Percentiles rank a stretch among this genome's conserved stretches.
Evolutionary conservation across 1,284 basidiomycete genomes (phyloP).

Genomic region (Sanguinoderma infundibulare): DNA sequence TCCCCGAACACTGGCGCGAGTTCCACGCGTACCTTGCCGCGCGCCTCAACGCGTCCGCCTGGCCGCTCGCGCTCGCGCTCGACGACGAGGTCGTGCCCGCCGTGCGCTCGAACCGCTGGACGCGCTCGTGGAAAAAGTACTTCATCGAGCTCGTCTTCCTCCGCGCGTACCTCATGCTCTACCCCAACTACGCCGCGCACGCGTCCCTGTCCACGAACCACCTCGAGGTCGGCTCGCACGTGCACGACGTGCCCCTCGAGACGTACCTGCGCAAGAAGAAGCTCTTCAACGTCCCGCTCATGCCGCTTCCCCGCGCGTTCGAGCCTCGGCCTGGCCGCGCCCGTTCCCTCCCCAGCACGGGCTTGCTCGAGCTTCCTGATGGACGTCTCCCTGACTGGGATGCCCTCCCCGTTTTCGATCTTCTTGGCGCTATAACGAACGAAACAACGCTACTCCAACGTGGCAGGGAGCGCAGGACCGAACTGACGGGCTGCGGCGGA

Average conservation of each 20-base stretch:
- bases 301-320: conserved; percentile 45
- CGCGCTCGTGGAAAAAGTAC: conserved; percentile 84
- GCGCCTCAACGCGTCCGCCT: conserved; percentile 57
- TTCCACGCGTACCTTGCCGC: conserved; percentile 77
- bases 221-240: conserved; percentile 80
- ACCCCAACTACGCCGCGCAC: conserved; percentile 77
- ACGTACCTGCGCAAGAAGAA: conserved; percentile 59
- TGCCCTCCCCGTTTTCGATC: conserved; percentile 67
- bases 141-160: conserved; percentile 85
- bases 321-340: conserved; percentile 24
- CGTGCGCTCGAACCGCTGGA: conserved; percentile 81
- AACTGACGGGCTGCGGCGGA: conserved; percentile 29
- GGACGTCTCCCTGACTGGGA: conserved; percentile 56
- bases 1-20: conserved; percentile 84
- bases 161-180: conserved; percentile 84
- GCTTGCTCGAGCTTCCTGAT: conserved; percentile 63
- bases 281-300: conserved; percentile 70
- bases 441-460: conserved; percentile 46
- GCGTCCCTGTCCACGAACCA: conserved; percentile 84
- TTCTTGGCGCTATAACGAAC: conserved; percentile 62
- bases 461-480: conserved; percentile 35
- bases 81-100: conserved; percentile 56
- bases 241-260: conserved; percentile 58
- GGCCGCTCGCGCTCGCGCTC: conserved; percentile 27
- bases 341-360: conserved; percentile 24